Evolutionary conservation across 208 protist species (phyloP), one percentile per base, ranked within the genome.

Genomic region (Wallacemonas sp.): DNA sequence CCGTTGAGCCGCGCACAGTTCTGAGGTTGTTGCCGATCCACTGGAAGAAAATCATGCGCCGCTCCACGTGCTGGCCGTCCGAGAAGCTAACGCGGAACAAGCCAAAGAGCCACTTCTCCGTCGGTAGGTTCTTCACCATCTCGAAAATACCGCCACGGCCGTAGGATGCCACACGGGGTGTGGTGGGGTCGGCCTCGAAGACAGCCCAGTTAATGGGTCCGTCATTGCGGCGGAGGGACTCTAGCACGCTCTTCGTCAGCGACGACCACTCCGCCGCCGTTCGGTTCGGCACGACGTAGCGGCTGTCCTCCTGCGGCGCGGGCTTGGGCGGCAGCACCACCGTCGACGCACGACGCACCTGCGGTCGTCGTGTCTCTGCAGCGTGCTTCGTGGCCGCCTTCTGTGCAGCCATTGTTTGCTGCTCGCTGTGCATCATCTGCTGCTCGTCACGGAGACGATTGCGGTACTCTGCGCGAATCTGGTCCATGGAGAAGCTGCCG

Each of bases 171-270:
- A 92, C 69, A 24, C 43, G 75, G 17, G 87, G 74, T 32, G 30
- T 58, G n/a, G 68, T 29, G 32, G 80, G 71, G 23, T 93, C 73
- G 1, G 85, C 76, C 34, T 73, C 81, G 38, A 95, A 92, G 17
- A 88, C 69, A 16, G 70, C 85, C 87, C 90, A 95, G 74, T 95
- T 93, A 23, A 95, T 58, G 5, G 82, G 76, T 39, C 87, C 87
- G 67, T 88, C 68, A n/a, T 86, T 73, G 46, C 77, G 56, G 9
- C 84, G 81, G 38, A 95, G 68, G 11, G 81, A 74, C 41, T 80
- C 58, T 48, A 95, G 64, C 4, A 92, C 79, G 1, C 54, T 68
- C 30, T 68, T 57, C 30, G 79, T 78, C 44, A 69, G 57, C 44
- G 70, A 58, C 2, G 55, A 64, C 34, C 49, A 70, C 39, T 75